These are phyloP conservation scores for Heimioporus sp. DNA, from an alignment of 768 basidiomycete species.

Conservation along the genomic window DNA sequence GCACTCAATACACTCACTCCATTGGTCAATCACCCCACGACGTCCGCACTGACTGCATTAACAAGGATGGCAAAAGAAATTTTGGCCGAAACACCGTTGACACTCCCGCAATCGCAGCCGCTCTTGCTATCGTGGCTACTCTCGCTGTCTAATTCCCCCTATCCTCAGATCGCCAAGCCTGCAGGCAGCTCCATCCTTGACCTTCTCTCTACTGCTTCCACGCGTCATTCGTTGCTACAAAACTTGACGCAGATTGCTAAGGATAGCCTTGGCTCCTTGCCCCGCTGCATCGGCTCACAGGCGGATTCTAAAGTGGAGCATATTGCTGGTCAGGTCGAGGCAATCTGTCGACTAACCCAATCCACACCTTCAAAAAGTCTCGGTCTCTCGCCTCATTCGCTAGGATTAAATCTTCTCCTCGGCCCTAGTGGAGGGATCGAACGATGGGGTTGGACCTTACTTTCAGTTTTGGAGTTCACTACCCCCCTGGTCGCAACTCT, in stretches of 20 bases:
- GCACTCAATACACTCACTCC: constrained; percentile 76
- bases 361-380: constrained; percentile 13
- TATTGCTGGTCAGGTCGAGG: constrained; percentile 62
- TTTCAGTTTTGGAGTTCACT: constrained; percentile 76
- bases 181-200: constrained; percentile 48
- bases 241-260: constrained; percentile 59
- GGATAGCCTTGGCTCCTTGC: constrained; percentile 67
- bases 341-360: constrained; percentile 54
- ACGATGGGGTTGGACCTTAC: constrained; percentile 87
- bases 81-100: constrained; percentile 53
- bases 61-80: constrained; percentile 52
- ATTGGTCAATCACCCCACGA: constrained; percentile 68
- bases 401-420: constrained; percentile 59
- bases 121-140: constrained; percentile 73
- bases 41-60: constrained; percentile 60
- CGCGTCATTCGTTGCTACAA: constrained; percentile 48
- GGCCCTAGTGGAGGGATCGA: constrained; percentile 85
- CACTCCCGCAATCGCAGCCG: constrained; percentile 65
- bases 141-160: constrained; percentile 61
- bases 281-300: constrained; percentile 65
- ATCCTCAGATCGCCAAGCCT: constrained; percentile 46
- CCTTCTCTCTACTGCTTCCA: constrained; percentile 44
- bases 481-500: constrained; percentile 50
- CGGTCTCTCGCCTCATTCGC: constrained; percentile 44
- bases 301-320: constrained; percentile 77